Percentiles rank a stretch among this genome's conserved stretches.
Evolutionary conservation across 73 alveolate genomes (phyloP).

Genomic region (Blepharisma japonicum): DNA sequence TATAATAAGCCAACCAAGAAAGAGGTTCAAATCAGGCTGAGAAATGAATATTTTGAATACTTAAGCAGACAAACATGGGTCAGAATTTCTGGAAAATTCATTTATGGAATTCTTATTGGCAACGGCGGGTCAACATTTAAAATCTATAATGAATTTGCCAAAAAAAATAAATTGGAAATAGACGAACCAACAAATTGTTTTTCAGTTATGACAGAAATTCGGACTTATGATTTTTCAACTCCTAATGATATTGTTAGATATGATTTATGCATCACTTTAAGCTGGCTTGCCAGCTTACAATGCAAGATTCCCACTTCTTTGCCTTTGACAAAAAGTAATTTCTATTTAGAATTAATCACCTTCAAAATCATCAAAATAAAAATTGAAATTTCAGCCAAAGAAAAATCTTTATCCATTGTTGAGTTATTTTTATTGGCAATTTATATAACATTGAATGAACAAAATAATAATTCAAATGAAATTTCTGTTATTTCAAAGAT

Average conservation of each 20-base stretch:
- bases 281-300: constrained; percentile 1
- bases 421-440: constrained; percentile 22
- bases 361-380: neutral
- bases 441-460: neutral
- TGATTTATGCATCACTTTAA: constrained; percentile 2
- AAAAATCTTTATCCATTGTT: neutral
- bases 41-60: neutral
- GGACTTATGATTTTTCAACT: constrained; percentile 13
- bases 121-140: neutral
- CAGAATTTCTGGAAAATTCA: neutral
- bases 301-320: neutral
- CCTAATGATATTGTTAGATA: neutral
- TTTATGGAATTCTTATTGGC: constrained; percentile 18
- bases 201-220: constrained; percentile 4
- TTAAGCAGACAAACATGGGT: neutral
- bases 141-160: neutral
- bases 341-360: neutral
- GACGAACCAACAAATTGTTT: constrained; percentile 11
- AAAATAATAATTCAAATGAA: neutral
- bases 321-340: constrained; percentile 4
- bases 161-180: neutral
- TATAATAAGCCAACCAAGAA: neutral
- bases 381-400: neutral
- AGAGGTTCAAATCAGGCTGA: neutral
- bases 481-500: no score